Percentiles rank a stretch among this genome's conserved stretches.
phyloP scores from a whole-genome alignment of 2,329 filamentous ascomycete species.

The Chalaropsis ovoidea region DNA sequence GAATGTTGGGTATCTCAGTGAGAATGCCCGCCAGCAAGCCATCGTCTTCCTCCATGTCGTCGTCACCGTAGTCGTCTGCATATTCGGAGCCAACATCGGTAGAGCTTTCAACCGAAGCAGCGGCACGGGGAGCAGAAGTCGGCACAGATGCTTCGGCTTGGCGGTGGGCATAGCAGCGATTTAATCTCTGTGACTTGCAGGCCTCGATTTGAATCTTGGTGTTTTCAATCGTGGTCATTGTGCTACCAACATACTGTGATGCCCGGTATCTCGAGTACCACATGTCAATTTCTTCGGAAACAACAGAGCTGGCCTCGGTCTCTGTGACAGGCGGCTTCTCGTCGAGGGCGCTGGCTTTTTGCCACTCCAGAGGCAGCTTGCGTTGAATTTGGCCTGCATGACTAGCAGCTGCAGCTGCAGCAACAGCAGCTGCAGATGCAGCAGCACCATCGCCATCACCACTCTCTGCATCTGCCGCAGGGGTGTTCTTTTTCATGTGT shows the following conservation, averaged over 20 bases:
- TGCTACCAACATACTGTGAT: slow-evolving; percentile 12
- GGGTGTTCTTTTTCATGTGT: slow-evolving; percentile 42
- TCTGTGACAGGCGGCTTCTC: slow-evolving; percentile 27
- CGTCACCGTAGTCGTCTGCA: slow-evolving; percentile 41
- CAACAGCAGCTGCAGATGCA: slow-evolving; percentile 33
- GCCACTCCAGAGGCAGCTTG: slow-evolving; percentile 43
- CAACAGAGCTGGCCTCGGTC: slow-evolving; percentile 27
- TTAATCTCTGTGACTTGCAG: slow-evolving; percentile 37
- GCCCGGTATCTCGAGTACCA: slow-evolving; percentile 42
- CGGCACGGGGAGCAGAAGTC: slow-evolving; percentile 2
- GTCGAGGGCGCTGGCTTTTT: slow-evolving; percentile 7
- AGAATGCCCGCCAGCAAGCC: slow-evolving; percentile 73
- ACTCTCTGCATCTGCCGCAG: slow-evolving; percentile 35
- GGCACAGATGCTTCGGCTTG: slow-evolving; percentile 18
- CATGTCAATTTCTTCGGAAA: slow-evolving; percentile 54
- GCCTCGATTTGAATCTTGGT: slow-evolving; percentile 51
- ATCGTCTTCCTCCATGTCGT: slow-evolving; percentile 59
- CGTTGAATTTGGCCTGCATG: slow-evolving; percentile 44
- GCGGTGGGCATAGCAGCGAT: slow-evolving; percentile 20
- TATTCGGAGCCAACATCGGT: slow-evolving; percentile 23
- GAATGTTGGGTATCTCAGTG: slow-evolving; percentile 86
- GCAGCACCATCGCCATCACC: slow-evolving; percentile 32
- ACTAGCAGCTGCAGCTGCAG: slow-evolving; percentile 38
- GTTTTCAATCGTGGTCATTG: slow-evolving; percentile 50
- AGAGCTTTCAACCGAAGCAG: slow-evolving; percentile 19